Evolutionary conservation across 805 yeast genomes (phyloP), one percentile per base, ranked within the genome.

Genomic region (Candida succiphila): DNA sequence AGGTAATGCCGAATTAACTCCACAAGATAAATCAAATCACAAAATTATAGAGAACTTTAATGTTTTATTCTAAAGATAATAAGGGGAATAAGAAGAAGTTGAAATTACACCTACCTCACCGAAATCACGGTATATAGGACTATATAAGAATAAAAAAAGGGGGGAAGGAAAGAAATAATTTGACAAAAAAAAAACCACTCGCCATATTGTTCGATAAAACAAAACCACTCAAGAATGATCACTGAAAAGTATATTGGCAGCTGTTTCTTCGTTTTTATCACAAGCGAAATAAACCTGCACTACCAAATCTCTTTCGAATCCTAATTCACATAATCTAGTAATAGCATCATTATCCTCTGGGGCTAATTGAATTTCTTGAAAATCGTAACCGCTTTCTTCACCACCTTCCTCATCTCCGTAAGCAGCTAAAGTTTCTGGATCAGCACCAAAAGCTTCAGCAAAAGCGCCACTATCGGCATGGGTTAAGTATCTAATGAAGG

Each of bases 241-340:
- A 50, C 69, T 71, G 51, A 92, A 83, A 46, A 92, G 67, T 51
- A 86, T 74, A 62, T 92, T 92, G 17, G 97, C 98, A 28, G 98
- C 87, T 49, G 85, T 72, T 64, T 89, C 96, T 63, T 92, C 98
- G 60, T 92, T 86, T 63, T 87, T 89, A 51, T 92, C 98, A 60
- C 98, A 92, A 27, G 97, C 97, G 69, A 92, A 78, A 63, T 85
- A 92, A 21, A 94, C 95, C 63, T 88, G 95, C 39, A 87, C 75
- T 29, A 84, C 98, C 37, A 81, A 64, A 45, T 78, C 70, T 45
- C 95, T 73, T 44, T 86, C 95, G 49, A 92, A 92, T 0, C 98
- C 98, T 43, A 92, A 68, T 58, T 83, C 96, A 56, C 94, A 81
- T 43, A 92, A 69, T 53, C 98, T 75, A 41, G 70, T 69, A 43